Evolutionary conservation across 495 filamentous ascomycete genomes (phyloP).

Genomic region (Pseudevernia furfuracea): DNA sequence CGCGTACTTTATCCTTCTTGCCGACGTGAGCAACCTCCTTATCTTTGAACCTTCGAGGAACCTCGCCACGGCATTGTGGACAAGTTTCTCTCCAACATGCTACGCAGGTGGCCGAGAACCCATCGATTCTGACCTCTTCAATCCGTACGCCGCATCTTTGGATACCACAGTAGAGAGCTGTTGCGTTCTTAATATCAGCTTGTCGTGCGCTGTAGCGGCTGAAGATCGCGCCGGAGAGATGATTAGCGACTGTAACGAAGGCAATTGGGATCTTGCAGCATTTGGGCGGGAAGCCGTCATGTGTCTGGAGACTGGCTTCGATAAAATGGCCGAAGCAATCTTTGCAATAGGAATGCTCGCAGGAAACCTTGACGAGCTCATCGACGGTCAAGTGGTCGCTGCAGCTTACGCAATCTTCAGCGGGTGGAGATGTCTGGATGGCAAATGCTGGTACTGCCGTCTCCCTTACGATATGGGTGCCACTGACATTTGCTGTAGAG

Average conservation of each 20-base stretch:
- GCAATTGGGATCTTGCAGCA: not conserved
- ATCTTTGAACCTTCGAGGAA: not conserved
- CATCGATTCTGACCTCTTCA: not conserved
- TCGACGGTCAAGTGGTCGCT: not conserved
- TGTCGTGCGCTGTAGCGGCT: not conserved
- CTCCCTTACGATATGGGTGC: not conserved
- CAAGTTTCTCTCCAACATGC: not conserved
- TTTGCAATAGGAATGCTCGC: not conserved
- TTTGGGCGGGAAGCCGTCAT: not conserved
- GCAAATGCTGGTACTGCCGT: not conserved
- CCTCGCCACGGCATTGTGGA: not conserved
- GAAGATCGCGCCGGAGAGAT: not conserved
- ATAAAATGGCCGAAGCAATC: not conserved
- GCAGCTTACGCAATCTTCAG: not conserved
- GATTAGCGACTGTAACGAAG: not conserved
- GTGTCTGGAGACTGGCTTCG: not conserved
- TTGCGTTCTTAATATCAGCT: not conserved
- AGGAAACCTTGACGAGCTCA: slow-evolving; percentile 1
- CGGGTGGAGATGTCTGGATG: not conserved
- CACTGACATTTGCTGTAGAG: not conserved
- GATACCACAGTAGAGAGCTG: not conserved
- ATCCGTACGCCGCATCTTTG: not conserved
- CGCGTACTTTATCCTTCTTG: not conserved
- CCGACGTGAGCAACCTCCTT: not conserved
- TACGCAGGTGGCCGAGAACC: not conserved